Evolutionary conservation across 495 filamentous ascomycete genomes (phyloP).

Genomic region (Trypethelium eluteriae): DNA sequence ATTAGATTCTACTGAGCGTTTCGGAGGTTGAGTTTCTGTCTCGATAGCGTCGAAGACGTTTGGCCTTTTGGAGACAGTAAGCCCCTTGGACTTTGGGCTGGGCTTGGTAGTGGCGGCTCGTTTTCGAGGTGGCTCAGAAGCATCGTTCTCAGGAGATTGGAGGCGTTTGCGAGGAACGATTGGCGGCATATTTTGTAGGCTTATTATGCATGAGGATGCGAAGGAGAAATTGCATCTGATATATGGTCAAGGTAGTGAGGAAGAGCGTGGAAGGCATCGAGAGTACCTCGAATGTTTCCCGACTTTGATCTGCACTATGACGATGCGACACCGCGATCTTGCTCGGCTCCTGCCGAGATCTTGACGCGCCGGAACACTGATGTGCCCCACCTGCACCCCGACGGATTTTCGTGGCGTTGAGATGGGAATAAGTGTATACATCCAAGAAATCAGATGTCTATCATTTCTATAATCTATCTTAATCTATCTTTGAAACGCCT

Average conservation of each 20-base stretch:
- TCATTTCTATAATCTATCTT: background rate
- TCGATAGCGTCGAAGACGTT: conserved; percentile 60
- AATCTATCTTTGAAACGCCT: background rate
- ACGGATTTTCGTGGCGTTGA: too few species aligned
- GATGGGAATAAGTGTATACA: too few species aligned
- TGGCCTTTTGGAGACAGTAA: conserved; percentile 35
- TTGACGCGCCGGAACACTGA: background rate
- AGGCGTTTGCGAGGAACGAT: conserved; percentile 31
- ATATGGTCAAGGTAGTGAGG: background rate
- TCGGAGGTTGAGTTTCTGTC: conserved; percentile 25
- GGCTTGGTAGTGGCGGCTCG: conserved; percentile 16
- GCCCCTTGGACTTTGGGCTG: conserved; percentile 16
- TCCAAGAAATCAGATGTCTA: background rate
- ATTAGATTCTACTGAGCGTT: background rate
- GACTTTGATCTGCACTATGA: background rate
- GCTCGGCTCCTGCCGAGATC: conserved; percentile 4
- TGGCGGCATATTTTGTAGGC: conserved; percentile 27
- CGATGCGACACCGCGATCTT: background rate
- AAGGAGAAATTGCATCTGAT: background rate
- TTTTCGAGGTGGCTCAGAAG: conserved; percentile 23
- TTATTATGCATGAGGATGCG: background rate
- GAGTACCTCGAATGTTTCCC: background rate
- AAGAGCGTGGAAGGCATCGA: background rate
- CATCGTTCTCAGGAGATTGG: conserved; percentile 23
- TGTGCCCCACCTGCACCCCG: background rate